These are phyloP conservation scores for Acanthamoeba royreba DNA, from an alignment of 208 protist species.

Conservation along the genomic window DNA sequence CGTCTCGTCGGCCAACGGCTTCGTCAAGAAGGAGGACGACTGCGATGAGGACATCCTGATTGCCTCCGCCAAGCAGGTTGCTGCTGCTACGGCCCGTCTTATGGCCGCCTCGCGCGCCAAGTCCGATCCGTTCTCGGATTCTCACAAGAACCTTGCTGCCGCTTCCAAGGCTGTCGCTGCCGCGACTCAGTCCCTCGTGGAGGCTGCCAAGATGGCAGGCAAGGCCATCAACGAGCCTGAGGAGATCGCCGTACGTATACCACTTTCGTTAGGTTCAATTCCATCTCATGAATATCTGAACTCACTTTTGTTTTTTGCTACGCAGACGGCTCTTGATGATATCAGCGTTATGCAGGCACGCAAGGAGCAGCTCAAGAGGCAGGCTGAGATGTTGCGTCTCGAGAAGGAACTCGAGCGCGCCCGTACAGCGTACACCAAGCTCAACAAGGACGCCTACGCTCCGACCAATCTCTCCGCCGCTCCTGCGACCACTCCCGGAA, in stretches of 20 bases:
- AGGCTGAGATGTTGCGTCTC: slow-evolving; percentile 30
- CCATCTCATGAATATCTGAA: no score
- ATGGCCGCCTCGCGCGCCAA: slow-evolving; percentile 47
- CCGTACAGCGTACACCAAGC: slow-evolving; percentile 7
- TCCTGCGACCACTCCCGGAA: no score
- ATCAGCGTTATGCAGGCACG: slow-evolving; percentile 11
- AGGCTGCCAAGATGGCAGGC: slow-evolving; percentile 47
- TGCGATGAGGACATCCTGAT: slow-evolving; percentile 49
- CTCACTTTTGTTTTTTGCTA: no score
- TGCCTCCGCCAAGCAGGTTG: slow-evolving; percentile 26
- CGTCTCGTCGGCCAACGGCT: slow-evolving; percentile 42
- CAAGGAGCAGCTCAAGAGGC: slow-evolving; percentile 34
- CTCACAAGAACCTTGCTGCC: slow-evolving; percentile 42
- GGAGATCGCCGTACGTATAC: no score
- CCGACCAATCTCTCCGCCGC: neutral
- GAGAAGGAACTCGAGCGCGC: slow-evolving; percentile 43
- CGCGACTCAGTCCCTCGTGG: slow-evolving; percentile 36
- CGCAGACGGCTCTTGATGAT: neutral
- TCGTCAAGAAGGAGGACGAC: slow-evolving; percentile 50
- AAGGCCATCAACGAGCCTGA: slow-evolving; percentile 23
- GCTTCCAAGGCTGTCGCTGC: slow-evolving; percentile 41
- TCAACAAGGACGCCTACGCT: slow-evolving; percentile 47
- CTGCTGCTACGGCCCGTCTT: slow-evolving; percentile 38
- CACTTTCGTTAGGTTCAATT: no score
- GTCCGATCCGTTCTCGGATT: slow-evolving; percentile 45